phyloP scores from a whole-genome alignment of 2,329 filamentous ascomycete genomes.

The Fusarium abutilonis region DNA sequence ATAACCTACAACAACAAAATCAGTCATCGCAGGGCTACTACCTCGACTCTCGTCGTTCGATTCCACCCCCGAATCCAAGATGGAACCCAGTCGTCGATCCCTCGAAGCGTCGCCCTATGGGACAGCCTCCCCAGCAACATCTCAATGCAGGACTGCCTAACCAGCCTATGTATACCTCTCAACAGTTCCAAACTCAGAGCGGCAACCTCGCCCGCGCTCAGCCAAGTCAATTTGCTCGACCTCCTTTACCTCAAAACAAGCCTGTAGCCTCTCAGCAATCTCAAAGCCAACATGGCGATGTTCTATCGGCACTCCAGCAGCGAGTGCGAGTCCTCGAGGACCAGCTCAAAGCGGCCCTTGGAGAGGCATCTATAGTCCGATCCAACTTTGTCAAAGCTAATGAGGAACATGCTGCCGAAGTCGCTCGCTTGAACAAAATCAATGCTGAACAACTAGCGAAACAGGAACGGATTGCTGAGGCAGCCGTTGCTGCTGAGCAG shows the following conservation, averaged over 20 bases:
- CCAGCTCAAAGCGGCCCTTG: constrained; percentile 70
- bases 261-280: constrained; percentile 40
- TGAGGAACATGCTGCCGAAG: constrained; percentile 70
- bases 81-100: constrained; percentile 52
- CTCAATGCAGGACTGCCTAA: constrained; percentile 27
- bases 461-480: constrained; percentile 71
- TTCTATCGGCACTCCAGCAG: constrained; percentile 61
- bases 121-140: constrained; percentile 29
- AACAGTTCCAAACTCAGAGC: constrained; percentile 47
- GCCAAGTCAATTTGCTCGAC: constrained; percentile 56
- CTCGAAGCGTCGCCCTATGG: constrained; percentile 31
- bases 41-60: constrained; percentile 40
- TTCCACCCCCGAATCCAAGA: constrained; percentile 51
- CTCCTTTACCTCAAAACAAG: constrained; percentile 45
- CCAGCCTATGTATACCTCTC: constrained; percentile 45
- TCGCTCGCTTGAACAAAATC: constrained; percentile 69
- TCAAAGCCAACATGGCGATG: constrained; percentile 48
- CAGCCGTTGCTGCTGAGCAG: constrained; percentile 71
- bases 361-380: constrained; percentile 80
- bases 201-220: constrained; percentile 47
- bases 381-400: constrained; percentile 71
- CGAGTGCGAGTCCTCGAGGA: constrained; percentile 63
- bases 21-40: constrained; percentile 40
- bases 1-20: constrained; percentile 49
- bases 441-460: constrained; percentile 71